These are phyloP conservation scores for Aspergillus versicolor DNA, from an alignment of 2,329 filamentous ascomycete species.

Conservation along the genomic window DNA sequence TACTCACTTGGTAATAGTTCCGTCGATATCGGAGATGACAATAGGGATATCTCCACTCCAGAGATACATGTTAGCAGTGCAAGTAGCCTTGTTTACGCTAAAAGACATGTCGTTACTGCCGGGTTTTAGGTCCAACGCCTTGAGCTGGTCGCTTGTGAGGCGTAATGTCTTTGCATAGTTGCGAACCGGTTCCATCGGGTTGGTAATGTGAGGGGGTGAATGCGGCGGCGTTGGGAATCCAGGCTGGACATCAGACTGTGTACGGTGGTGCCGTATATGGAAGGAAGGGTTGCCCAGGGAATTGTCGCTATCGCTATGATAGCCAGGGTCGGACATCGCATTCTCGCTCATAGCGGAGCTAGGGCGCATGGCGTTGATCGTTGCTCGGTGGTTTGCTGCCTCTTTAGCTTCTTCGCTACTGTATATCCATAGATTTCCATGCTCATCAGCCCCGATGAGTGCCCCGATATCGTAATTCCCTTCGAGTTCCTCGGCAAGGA, in stretches of 20 bases:
- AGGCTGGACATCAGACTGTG: conserved; percentile 69
- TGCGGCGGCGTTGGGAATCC: conserved; percentile 62
- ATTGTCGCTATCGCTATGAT: conserved; percentile 79
- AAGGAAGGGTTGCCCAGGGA: conserved; percentile 67
- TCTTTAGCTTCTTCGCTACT: conserved; percentile 96
- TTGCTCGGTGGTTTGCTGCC: conserved; percentile 68
- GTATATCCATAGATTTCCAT: conserved; percentile 99
- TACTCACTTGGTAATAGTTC: conserved; percentile 84
- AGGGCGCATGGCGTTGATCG: conserved; percentile 53
- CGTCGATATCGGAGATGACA: conserved; percentile 97
- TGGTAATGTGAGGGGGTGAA: conserved; percentile 46
- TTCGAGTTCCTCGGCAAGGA: conserved; percentile 87
- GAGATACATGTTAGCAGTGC: conserved; percentile 86
- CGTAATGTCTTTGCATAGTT: conserved; percentile 97
- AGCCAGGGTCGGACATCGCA: conserved; percentile 86
- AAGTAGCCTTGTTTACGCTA: conserved; percentile 92
- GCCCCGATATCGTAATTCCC: conserved; percentile 96
- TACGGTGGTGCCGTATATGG: conserved; percentile 50
- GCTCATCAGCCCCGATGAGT: conserved; percentile 89
- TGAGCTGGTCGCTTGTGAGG: conserved; percentile 91
- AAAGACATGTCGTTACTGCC: conserved; percentile 96
- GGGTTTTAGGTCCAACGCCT: conserved; percentile 74
- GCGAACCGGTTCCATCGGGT: conserved; percentile 67
- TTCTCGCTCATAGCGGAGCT: conserved; percentile 64
- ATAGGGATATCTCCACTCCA: conserved; percentile 91